Evolutionary conservation across 306 rosid species (phyloP).

Genomic region (Corylus heterophylla): DNA sequence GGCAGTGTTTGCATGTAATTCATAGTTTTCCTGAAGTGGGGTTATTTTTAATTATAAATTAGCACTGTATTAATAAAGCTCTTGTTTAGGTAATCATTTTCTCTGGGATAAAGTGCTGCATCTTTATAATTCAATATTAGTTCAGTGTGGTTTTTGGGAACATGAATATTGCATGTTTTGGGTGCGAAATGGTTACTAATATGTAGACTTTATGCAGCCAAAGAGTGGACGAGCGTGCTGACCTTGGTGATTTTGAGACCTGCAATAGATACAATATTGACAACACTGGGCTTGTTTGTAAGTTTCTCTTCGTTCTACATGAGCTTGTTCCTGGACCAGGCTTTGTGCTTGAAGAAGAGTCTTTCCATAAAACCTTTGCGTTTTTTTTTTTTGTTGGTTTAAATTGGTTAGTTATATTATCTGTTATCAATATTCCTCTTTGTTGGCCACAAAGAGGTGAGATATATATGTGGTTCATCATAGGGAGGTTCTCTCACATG

Average conservation of each 20-base stretch:
- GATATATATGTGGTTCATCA: background rate
- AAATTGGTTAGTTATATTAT: background rate
- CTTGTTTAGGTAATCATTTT: background rate
- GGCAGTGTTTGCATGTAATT: background rate
- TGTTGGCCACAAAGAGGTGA: background rate
- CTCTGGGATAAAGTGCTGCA: too few relatives aligned
- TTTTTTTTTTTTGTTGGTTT: background rate
- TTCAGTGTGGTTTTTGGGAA: background rate
- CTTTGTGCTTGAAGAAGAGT: constrained; percentile 1
- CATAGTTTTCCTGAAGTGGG: background rate
- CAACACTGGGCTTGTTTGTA: constrained; percentile 93
- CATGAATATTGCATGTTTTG: background rate
- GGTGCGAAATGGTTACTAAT: background rate
- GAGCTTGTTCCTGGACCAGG: background rate
- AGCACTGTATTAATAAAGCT: background rate
- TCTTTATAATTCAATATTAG: too few relatives aligned
- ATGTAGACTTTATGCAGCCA: constrained; percentile 55
- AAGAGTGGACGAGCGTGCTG: constrained; percentile 58
- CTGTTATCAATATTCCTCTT: background rate
- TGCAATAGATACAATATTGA: constrained; percentile 79
- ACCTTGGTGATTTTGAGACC: constrained; percentile 74
- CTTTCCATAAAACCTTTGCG: too few relatives aligned
- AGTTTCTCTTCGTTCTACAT: constrained; percentile 31
- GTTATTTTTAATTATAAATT: background rate
- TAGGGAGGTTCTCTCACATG: background rate